A percentile compares a stretch with the other conserved stretches of the same genome.
Evolutionary conservation across 768 basidiomycete species (phyloP).

Genomic region (Chalciporus pseudorubinellus): DNA sequence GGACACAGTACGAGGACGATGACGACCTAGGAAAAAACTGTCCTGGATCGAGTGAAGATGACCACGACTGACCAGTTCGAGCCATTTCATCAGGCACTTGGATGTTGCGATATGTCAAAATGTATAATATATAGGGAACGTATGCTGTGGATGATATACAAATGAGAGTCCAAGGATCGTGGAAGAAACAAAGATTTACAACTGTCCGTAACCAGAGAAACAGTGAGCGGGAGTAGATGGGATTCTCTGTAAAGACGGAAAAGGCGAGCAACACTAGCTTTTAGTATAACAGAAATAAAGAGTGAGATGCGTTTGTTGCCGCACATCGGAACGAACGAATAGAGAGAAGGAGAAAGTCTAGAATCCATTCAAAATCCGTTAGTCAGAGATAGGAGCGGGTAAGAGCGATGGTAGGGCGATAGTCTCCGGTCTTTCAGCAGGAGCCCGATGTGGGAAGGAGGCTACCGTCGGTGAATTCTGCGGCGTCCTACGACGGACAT

Average conservation of each 20-base stretch:
- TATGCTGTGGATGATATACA: slow-evolving; percentile 30
- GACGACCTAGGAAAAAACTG: slow-evolving; percentile 64
- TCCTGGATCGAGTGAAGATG: slow-evolving; percentile 74
- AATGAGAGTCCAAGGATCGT: slow-evolving; percentile 26
- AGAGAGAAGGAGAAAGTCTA: neutral
- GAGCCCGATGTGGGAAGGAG: slow-evolving; percentile 46
- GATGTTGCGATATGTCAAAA: neutral
- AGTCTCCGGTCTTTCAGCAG: slow-evolving; percentile 30
- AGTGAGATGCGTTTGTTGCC: neutral
- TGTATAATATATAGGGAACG: slow-evolving; percentile 12
- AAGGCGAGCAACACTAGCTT: neutral
- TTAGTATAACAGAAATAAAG: neutral
- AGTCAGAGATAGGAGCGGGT: slow-evolving; percentile 25
- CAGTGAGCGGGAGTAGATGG: slow-evolving; percentile 14
- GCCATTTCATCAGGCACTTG: neutral
- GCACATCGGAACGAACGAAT: neutral
- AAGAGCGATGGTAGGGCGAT: slow-evolving; percentile 61
- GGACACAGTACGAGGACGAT: slow-evolving; percentile 62
- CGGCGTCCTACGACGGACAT: slow-evolving; percentile 77
- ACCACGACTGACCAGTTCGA: slow-evolving; percentile 71
- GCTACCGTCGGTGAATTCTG: slow-evolving; percentile 69
- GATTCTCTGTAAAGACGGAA: neutral
- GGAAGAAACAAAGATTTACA: slow-evolving; percentile 14
- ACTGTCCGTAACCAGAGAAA: slow-evolving; percentile 15
- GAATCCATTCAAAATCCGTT: slow-evolving; percentile 7